A percentile compares a stretch with the other conserved stretches of the same genome.
Conservation (phyloP, 2,329 filamentous ascomycete genomes). For the Tympanopsis confertula region DNA sequence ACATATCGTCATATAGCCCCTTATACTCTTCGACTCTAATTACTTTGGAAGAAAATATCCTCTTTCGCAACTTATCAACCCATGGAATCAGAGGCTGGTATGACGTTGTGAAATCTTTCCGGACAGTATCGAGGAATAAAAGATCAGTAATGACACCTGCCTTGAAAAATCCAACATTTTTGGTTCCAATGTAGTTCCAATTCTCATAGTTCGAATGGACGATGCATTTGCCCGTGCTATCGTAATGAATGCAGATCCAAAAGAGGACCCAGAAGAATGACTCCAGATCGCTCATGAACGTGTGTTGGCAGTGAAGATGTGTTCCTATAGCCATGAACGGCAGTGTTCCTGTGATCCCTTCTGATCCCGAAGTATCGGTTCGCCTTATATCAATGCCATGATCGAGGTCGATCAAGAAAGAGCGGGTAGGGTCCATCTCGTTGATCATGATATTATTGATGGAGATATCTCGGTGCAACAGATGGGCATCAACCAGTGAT, state of each 20-base stretch:
- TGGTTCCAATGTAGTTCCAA: conserved; percentile 14
- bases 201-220: conserved; percentile 9
- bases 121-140: neutral
- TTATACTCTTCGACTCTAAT: neutral
- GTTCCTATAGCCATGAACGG: conserved; percentile 26
- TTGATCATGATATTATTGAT: conserved; percentile 23
- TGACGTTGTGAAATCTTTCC: neutral
- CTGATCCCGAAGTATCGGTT: conserved; percentile 16
- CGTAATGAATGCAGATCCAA: conserved; percentile 23
- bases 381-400: conserved; percentile 19
- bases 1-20: neutral
- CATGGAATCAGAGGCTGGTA: conserved; percentile 2
- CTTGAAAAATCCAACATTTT: no score
- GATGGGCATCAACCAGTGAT: conserved; percentile 12
- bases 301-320: conserved; percentile 22
- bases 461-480: conserved; percentile 25
- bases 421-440: conserved; percentile 16
- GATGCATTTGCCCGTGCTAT: conserved; percentile 10
- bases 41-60: neutral
- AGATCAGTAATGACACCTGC: conserved; percentile 10
- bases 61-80: conserved; percentile 2
- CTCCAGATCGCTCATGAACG: conserved; percentile 27
- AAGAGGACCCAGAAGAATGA: conserved; percentile 29
- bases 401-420: conserved; percentile 23
- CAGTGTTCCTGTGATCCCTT: conserved; percentile 21